Evolutionary conservation across 2,329 filamentous ascomycete genomes (phyloP).

Genomic region (Trematosphaeria pertusa): DNA sequence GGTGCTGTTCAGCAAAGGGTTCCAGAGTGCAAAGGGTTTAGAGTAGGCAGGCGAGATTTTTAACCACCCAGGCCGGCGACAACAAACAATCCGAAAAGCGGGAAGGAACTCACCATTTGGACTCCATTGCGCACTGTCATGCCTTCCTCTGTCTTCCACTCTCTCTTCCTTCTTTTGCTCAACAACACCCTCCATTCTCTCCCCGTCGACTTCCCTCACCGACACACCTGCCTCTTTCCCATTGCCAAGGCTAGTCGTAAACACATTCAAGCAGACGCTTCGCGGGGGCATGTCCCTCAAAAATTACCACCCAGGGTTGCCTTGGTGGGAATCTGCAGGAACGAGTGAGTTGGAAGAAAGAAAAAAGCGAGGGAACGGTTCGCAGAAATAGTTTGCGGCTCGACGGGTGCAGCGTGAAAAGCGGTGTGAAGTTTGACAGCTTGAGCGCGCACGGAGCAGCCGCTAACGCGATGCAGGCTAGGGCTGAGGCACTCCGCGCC

Average conservation of each 20-base stretch:
- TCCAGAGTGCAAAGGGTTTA: too few relatives aligned
- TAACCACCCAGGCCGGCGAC: background rate
- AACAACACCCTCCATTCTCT: conserved; percentile 18
- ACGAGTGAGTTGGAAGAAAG: conserved; percentile 30
- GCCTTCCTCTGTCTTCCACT: conserved; percentile 28
- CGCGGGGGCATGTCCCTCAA: conserved; percentile 41
- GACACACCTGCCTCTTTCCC: conserved; percentile 27
- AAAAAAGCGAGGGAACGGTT: conserved; percentile 19
- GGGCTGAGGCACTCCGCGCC: too few relatives aligned
- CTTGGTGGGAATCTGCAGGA: too few relatives aligned
- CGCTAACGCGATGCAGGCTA: conserved; percentile 36
- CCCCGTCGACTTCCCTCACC: conserved; percentile 25
- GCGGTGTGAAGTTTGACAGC: conserved; percentile 46
- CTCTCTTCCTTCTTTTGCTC: conserved; percentile 23
- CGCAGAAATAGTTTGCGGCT: conserved; percentile 27
- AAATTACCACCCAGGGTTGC: too few relatives aligned
- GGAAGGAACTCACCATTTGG: conserved; percentile 23
- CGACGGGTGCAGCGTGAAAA: conserved; percentile 40
- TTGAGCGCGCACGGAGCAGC: conserved; percentile 37
- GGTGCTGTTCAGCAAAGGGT: background rate
- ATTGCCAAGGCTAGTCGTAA: conserved; percentile 41
- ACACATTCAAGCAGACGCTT: conserved; percentile 47
- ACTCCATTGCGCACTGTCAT: conserved; percentile 35
- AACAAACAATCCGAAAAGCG: background rate
- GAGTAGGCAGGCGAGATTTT: too few relatives aligned